Conservation (phyloP, 345 rosid species). For the Salix exigua region DNA sequence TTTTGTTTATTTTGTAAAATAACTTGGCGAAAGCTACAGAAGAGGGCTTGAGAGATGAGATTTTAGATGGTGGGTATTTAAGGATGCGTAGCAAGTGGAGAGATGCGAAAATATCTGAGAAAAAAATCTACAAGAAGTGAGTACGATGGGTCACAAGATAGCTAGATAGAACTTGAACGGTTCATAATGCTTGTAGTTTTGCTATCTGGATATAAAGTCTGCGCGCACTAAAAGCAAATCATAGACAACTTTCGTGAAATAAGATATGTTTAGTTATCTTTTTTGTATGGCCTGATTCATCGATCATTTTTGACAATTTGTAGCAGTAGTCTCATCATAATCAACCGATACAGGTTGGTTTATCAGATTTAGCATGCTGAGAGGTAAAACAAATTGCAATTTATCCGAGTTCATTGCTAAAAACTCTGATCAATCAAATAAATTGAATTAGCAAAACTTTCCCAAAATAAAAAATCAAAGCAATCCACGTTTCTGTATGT, state of each 20-base stretch:
- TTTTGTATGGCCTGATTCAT: not conserved
- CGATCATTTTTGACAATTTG: not conserved
- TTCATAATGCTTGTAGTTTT: not conserved
- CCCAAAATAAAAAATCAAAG: slow-evolving; percentile 12
- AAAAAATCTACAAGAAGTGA: not conserved
- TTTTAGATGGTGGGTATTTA: not conserved
- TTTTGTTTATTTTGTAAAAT: not conserved
- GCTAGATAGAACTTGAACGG: not conserved
- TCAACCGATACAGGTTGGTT: not conserved
- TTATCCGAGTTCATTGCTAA: not conserved
- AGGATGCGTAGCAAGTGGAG: not conserved
- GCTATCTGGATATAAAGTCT: not conserved
- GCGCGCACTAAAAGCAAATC: not conserved
- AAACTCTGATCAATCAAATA: not conserved
- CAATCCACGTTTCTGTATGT: slow-evolving; percentile 16
- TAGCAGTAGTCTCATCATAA: not conserved
- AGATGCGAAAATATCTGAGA: not conserved
- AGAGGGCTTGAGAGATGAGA: not conserved
- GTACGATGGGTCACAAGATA: not conserved
- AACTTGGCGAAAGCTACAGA: not conserved
- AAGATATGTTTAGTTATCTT: not conserved
- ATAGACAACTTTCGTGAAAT: not conserved
- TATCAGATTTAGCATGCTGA: too few relatives aligned
- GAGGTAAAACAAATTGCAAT: too few relatives aligned
- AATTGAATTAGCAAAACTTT: slow-evolving; percentile 13